Evolutionary conservation across 2,329 filamentous ascomycete species (phyloP).

Genomic region (Fonsecaea pedrosoi): DNA sequence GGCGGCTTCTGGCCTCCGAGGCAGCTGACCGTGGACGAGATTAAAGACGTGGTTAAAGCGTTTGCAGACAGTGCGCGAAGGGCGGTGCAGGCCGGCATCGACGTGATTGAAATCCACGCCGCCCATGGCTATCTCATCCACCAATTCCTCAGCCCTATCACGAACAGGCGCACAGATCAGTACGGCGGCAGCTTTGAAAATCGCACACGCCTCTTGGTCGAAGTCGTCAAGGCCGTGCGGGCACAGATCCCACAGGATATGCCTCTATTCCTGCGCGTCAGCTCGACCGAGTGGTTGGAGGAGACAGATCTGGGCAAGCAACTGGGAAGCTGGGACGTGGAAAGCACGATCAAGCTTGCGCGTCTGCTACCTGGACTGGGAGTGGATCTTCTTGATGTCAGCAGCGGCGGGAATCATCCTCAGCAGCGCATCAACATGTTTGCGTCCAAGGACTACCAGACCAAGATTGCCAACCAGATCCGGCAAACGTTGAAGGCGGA

Average conservation of each 20-base stretch:
- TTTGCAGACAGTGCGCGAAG: constrained; percentile 58
- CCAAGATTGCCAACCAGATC: constrained; percentile 56
- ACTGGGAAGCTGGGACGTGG: constrained; percentile 66
- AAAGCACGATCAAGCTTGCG: constrained; percentile 71
- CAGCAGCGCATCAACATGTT: constrained; percentile 52
- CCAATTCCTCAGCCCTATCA: constrained; percentile 71
- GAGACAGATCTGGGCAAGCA: constrained; percentile 59
- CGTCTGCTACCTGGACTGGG: constrained; percentile 72
- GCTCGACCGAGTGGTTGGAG: constrained; percentile 77
- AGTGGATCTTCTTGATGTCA: constrained; percentile 84
- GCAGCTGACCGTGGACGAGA: constrained; percentile 41
- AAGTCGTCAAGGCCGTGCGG: constrained; percentile 70
- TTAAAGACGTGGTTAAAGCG: constrained; percentile 45
- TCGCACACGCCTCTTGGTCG: constrained; percentile 70
- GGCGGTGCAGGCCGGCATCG: constrained; percentile 73
- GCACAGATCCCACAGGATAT: constrained; percentile 68
- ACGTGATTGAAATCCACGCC: constrained; percentile 80
- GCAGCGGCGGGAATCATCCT: constrained; percentile 68
- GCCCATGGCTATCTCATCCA: constrained; percentile 81
- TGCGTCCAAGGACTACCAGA: constrained; percentile 58
- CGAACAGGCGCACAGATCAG: constrained; percentile 69
- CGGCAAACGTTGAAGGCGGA: constrained; percentile 48
- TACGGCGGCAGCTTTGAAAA: constrained; percentile 66
- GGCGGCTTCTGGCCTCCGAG: constrained; percentile 38
- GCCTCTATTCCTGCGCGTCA: constrained; percentile 77